These are phyloP conservation scores for Lentinula guzmanii DNA, from an alignment of 768 basidiomycete genomes.

Conservation along the genomic window DNA sequence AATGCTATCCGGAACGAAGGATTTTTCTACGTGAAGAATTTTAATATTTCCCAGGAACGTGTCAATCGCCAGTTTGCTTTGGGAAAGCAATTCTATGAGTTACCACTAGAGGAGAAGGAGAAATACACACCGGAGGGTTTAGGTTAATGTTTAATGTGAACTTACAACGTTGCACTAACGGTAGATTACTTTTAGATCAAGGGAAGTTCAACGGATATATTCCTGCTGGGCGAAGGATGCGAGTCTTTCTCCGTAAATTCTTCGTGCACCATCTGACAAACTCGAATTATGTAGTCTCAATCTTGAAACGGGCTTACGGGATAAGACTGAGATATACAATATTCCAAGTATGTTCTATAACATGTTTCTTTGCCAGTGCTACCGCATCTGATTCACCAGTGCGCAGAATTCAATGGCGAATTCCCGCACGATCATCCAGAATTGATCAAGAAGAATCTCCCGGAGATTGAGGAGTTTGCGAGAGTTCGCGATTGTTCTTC, in stretches of 20 bases:
- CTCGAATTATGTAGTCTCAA: constrained; percentile 21
- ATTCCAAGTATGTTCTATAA: constrained; percentile 30
- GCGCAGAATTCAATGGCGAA: constrained; percentile 36
- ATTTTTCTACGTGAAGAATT: constrained; percentile 49
- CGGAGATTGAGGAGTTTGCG: constrained; percentile 41
- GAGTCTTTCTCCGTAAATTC: neutral
- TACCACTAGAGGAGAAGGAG: constrained; percentile 44
- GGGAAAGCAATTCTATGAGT: constrained; percentile 41
- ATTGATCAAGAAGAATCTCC: constrained; percentile 27
- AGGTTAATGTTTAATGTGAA: constrained; percentile 10
- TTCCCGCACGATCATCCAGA: constrained; percentile 33
- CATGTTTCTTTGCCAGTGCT: neutral
- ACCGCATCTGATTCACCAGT: neutral
- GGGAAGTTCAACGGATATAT: constrained; percentile 43
- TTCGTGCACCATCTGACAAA: neutral
- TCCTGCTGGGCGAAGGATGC: neutral
- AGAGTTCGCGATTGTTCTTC: constrained; percentile 14
- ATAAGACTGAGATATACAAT: constrained; percentile 44
- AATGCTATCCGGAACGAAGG: constrained; percentile 39
- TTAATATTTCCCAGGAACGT: constrained; percentile 39
- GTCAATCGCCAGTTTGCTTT: constrained; percentile 44
- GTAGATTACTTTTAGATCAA: constrained; percentile 16
- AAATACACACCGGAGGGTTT: constrained; percentile 34
- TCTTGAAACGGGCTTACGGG: constrained; percentile 28
- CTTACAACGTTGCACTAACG: neutral